A percentile compares a stretch with the other conserved stretches of the same genome.
These are phyloP conservation scores for Botrytis paeoniae DNA, from an alignment of 2,329 filamentous ascomycete genomes.

Conservation along the genomic window DNA sequence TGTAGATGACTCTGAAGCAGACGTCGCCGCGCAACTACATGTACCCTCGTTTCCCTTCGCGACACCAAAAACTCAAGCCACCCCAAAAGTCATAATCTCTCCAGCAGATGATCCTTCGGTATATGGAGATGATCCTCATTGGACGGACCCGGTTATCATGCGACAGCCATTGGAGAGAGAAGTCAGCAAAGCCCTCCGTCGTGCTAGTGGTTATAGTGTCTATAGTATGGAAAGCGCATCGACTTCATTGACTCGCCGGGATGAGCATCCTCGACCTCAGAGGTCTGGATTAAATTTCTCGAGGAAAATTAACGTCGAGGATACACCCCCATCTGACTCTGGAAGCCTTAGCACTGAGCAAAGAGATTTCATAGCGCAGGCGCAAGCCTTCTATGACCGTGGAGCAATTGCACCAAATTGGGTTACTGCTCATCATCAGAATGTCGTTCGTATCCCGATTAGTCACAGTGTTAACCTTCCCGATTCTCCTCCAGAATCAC, in stretches of 20 bases:
- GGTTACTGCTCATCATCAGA: constrained; percentile 25
- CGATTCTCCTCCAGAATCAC: constrained; percentile 27
- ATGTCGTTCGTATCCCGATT: constrained; percentile 30
- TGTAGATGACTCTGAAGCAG: constrained; percentile 11
- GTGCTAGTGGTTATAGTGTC: constrained; percentile 31
- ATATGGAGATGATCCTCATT: constrained; percentile 18
- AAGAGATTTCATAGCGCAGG: constrained; percentile 16
- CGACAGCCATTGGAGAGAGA: constrained; percentile 33
- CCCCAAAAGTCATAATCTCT: constrained; percentile 23
- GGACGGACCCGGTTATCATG: constrained; percentile 5
- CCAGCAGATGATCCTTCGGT: constrained; percentile 20
- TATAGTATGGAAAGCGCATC: constrained; percentile 31
- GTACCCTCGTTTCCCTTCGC: constrained; percentile 18
- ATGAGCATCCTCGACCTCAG: constrained; percentile 19
- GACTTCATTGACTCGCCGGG: constrained; percentile 23
- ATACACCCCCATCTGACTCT: constrained; percentile 17
- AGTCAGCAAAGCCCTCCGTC: constrained; percentile 34
- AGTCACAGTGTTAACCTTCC: constrained; percentile 23
- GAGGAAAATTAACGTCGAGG: constrained; percentile 23
- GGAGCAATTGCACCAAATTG: constrained; percentile 28
- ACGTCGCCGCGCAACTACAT: constrained; percentile 11
- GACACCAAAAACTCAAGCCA: constrained; percentile 1
- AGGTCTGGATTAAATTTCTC: constrained; percentile 20
- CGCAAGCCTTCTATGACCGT: constrained; percentile 30
- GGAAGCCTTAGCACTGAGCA: constrained; percentile 16